Evolutionary conservation across 2,329 filamentous ascomycete genomes (phyloP).

Genomic region (Colletotrichum euphorbiae): DNA sequence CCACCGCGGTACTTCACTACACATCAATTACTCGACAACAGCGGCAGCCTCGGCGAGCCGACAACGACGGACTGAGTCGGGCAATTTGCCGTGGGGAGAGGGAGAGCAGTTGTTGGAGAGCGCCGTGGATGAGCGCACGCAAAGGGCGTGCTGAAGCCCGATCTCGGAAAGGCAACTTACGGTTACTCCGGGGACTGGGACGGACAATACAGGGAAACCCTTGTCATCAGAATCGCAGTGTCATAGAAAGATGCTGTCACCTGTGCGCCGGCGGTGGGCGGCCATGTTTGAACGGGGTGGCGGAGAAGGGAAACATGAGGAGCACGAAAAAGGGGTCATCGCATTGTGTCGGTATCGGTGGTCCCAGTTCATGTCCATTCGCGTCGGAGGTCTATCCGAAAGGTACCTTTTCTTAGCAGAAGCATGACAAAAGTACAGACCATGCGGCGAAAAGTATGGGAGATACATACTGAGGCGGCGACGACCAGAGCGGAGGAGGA

Average conservation of each 20-base stretch:
- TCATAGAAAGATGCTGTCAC: slow-evolving; percentile 30
- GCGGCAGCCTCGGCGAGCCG: slow-evolving; percentile 20
- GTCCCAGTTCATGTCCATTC: neutral
- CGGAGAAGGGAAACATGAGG: slow-evolving; percentile 9
- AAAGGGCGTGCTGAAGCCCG: neutral
- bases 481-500: slow-evolving; percentile 5
- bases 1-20: neutral
- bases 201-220: slow-evolving; percentile 26
- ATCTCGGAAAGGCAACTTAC: slow-evolving; percentile 37
- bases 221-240: slow-evolving; percentile 23
- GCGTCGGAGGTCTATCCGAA: slow-evolving; percentile 16
- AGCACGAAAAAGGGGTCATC: no score
- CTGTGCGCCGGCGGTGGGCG: slow-evolving; percentile 17
- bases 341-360: no score
- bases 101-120: slow-evolving; percentile 3
- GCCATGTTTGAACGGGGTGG: slow-evolving; percentile 28
- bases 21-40: no score
- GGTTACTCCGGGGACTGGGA: slow-evolving; percentile 31
- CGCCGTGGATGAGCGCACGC: neutral
- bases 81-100: neutral
- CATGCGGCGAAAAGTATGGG: slow-evolving; percentile 17
- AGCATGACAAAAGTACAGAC: neutral
- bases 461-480: neutral
- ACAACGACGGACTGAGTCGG: slow-evolving; percentile 26
- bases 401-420: slow-evolving; percentile 6